Evolutionary conservation across 805 yeast species (phyloP).

Genomic region (Candida parachauliodes): DNA sequence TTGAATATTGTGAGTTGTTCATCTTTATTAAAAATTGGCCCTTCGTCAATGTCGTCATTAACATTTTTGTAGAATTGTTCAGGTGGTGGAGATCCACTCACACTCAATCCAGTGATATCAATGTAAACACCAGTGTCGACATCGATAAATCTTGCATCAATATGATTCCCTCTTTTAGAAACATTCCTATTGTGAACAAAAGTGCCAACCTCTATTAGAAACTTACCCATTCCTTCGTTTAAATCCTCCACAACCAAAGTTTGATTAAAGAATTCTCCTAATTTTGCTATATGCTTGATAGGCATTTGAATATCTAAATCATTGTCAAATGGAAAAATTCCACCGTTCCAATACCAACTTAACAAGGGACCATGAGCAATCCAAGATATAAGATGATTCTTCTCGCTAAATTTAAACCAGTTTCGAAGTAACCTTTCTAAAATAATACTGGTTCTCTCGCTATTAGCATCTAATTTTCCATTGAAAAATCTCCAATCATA

Average conservation of each 20-base stretch:
- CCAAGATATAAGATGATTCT: constrained; percentile 24
- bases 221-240: constrained; percentile 23
- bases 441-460: constrained; percentile 17
- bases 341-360: constrained; percentile 31
- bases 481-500: constrained; percentile 61
- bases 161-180: constrained; percentile 20
- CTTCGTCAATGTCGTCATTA: constrained; percentile 7
- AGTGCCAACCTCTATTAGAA: constrained; percentile 26
- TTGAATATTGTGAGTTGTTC: constrained; percentile 21
- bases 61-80: constrained; percentile 2
- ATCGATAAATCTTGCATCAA: constrained; percentile 54
- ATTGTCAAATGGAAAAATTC: constrained; percentile 25
- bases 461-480: constrained; percentile 36
- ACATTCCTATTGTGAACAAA: constrained; percentile 24
- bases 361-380: constrained; percentile 26
- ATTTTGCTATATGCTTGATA: constrained; percentile 16
- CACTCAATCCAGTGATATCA: constrained; percentile 47
- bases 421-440: constrained; percentile 22
- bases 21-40: constrained; percentile 4
- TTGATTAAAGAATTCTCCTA: constrained; percentile 23
- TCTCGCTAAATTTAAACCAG: constrained; percentile 23
- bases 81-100: background rate
- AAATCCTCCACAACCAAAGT: constrained; percentile 31
- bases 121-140: constrained; percentile 54
- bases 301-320: constrained; percentile 31